These are phyloP conservation scores for Didymellaceae sp. DNA, from an alignment of 2,329 filamentous ascomycete species.

Conservation along the genomic window DNA sequence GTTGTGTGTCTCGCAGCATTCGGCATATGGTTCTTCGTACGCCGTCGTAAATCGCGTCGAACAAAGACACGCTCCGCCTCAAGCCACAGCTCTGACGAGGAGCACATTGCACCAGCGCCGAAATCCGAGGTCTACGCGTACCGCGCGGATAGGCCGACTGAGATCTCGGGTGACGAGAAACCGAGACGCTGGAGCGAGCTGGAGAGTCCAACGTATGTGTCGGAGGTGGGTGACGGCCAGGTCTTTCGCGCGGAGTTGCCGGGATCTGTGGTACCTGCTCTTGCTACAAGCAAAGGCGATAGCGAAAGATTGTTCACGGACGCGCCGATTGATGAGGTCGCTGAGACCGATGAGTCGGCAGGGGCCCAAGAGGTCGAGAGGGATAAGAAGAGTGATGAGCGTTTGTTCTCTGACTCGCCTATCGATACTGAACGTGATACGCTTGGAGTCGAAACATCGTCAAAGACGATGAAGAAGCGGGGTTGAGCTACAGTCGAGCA, in stretches of 20 bases:
- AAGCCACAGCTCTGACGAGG: slow-evolving; percentile 21
- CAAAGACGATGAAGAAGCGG: background rate
- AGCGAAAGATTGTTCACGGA: slow-evolving; percentile 21
- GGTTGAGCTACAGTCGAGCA: background rate
- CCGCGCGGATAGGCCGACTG: background rate
- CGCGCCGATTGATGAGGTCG: slow-evolving; percentile 21
- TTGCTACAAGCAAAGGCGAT: background rate
- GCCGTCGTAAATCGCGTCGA: slow-evolving; percentile 15
- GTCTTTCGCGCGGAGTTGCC: slow-evolving; percentile 21
- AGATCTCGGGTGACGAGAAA: slow-evolving; percentile 12
- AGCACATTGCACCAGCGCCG: slow-evolving; percentile 10
- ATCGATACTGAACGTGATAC: slow-evolving; percentile 2
- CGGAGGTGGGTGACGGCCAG: slow-evolving; percentile 13
- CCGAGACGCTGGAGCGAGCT: slow-evolving; percentile 16
- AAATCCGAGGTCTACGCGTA: slow-evolving; percentile 15
- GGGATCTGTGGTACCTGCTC: slow-evolving; percentile 15
- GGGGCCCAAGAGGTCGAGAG: slow-evolving; percentile 3
- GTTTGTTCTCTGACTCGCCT: slow-evolving; percentile 12
- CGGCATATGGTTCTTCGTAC: slow-evolving; percentile 20
- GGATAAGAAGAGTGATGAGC: slow-evolving; percentile 15
- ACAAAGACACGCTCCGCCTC: slow-evolving; percentile 5
- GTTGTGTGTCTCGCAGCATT: slow-evolving; percentile 19
- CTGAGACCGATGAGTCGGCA: background rate
- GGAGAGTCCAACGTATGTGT: slow-evolving; percentile 15
- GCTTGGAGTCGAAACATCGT: background rate